A percentile compares a stretch with the other conserved stretches of the same genome.
Conservation (phyloP, 345 rosid species). For the Alliaria petiolata region DNA sequence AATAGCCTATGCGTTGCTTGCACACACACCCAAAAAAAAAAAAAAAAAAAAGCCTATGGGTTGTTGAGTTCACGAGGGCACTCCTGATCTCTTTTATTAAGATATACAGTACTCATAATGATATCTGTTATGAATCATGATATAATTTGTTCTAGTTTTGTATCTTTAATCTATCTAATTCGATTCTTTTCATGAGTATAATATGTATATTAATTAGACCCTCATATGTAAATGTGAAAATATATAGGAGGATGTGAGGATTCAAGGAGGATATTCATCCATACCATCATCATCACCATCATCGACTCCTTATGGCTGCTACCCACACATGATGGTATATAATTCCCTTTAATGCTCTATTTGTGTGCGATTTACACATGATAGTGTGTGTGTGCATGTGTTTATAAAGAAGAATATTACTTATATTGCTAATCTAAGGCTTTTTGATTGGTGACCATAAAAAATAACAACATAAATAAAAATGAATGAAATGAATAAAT, state of each 20-base stretch:
- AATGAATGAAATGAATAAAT: too few species aligned
- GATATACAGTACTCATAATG: too few species aligned
- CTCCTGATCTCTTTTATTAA: not conserved
- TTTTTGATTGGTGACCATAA: too few species aligned
- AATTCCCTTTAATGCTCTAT: not conserved
- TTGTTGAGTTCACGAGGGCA: not conserved
- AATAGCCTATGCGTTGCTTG: too few species aligned
- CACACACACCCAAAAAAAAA: too few species aligned
- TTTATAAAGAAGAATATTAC: not conserved
- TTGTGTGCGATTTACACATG: not conserved
- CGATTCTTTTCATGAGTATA: not conserved
- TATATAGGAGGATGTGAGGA: constrained; percentile 72
- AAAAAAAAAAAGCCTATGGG: too few species aligned
- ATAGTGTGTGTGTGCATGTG: not conserved
- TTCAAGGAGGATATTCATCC: constrained; percentile 58
- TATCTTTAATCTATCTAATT: not conserved
- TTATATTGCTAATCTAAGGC: too few species aligned
- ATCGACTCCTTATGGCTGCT: constrained; percentile 58
- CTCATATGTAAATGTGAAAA: not conserved
- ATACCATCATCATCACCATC: constrained; percentile 49
- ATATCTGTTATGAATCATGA: too few species aligned
- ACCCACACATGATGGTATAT: constrained; percentile 62
- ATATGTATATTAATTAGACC: not conserved
- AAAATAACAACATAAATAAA: too few species aligned
- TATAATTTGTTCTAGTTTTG: too few species aligned